Base-by-base conservation (phyloP, 805 yeast genomes). In the Myxozyma neotropica region DNA sequence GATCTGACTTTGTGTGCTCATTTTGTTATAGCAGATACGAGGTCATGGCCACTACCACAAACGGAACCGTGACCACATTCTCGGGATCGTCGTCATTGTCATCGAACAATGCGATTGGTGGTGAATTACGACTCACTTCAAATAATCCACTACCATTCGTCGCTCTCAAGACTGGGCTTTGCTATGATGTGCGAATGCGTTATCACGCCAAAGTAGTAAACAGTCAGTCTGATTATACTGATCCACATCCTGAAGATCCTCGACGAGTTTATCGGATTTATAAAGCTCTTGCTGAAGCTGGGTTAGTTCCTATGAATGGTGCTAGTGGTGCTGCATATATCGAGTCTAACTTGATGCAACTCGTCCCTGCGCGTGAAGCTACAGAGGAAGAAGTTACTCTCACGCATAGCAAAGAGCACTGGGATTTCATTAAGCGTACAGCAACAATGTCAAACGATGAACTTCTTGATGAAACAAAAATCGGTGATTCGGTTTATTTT, bases 161-260 rank as follows among this genome's bases (percentile, higher is more conserved):
- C 24, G 36, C 54, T 5, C 53, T 50, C 42, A 93, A 91, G 72
- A 93, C 99, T 0, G 99, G 99, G 0, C 76, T 94, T 6, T 93
- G 96, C 59, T 94, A 94, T 74, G 99, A 94, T 73, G 97, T 91
- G 21, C 80, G 98, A 64, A 94, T 94, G 98, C 81, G 99, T 63
- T 94, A 93, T 73, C 99, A 94, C 72, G 96, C 97, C 40, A 89
- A 91, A 71, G 86, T 94, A 54, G 92, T 88, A 75, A 89, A 96
- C 2, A 87, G 94, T 1, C 89, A 93, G 67, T 88, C 83, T 68
- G 97, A 93, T 73, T 93, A 93, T 74, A 89, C 93, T 53, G 99
- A 94, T 71, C 99, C 98, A 1, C 99, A 94, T 72, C 99, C 99
- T 3, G 99, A 94, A 73, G 99, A 94, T 71, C 99, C 99, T 10